These are phyloP conservation scores for Debaryomycetaceae sp. DNA, from an alignment of 1,139 yeast genomes.

Conservation along the genomic window DNA sequence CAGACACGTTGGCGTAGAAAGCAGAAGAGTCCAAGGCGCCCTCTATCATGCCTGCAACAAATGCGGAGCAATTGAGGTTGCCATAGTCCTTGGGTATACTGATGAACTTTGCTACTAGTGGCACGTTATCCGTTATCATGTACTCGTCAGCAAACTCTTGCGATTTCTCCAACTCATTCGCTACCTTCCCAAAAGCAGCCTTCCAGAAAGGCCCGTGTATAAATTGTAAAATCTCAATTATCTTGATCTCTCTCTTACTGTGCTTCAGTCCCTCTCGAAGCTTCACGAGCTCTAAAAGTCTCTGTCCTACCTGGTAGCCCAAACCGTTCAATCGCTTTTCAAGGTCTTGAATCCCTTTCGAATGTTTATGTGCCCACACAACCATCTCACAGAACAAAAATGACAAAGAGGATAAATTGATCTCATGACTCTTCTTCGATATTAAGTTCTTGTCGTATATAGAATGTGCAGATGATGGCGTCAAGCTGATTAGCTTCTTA, in stretches of 20 bases:
- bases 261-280: conserved; percentile 55
- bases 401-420: conserved; percentile 63
- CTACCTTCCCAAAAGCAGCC: conserved; percentile 73
- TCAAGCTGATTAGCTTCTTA: conserved; percentile 29
- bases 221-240: conserved; percentile 79
- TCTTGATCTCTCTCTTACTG: conserved; percentile 66
- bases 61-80: conserved; percentile 77
- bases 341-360: conserved; percentile 72
- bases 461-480: conserved; percentile 31
- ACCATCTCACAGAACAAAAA: conserved; percentile 73
- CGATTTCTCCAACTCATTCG: conserved; percentile 85
- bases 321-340: conserved; percentile 71
- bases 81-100: conserved; percentile 80
- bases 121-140: conserved; percentile 81
- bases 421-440: conserved; percentile 62
- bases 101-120: conserved; percentile 72
- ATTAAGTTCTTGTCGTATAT: conserved; percentile 67
- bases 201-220: conserved; percentile 83
- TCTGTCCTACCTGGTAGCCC: conserved; percentile 65
- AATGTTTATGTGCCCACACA: conserved; percentile 58
- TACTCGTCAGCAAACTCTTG: conserved; percentile 80
- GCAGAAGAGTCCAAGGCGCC: conserved; percentile 81
- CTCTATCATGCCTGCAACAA: conserved; percentile 87
- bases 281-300: conserved; percentile 40
- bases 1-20: conserved; percentile 81